Base-by-base conservation (phyloP, 129 eudicot species). In the Helianthus tuberosus region DNA sequence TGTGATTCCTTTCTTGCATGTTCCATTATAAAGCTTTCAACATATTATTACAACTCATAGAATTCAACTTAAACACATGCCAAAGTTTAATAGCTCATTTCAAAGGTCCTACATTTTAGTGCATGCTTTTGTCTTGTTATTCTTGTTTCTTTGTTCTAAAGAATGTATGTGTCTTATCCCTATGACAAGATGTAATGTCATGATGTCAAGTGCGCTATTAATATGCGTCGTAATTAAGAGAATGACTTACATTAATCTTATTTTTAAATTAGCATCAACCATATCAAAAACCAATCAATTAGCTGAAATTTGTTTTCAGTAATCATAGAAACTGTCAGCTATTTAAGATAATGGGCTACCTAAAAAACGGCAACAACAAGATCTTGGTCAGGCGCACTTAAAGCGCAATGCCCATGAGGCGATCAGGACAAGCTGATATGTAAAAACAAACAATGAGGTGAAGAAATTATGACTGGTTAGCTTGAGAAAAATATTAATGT, bases 51-150 rank as follows among this genome's bases (percentile, higher is more conserved):
- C 70, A 39, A 13, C 67, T 66, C 81, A 50, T 1, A 77, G 4
- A 49, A 49, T 20, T 59, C 55, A 60, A 69, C 53, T 66, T 41
- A 20, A 32, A 32, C 29, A 11, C 9, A 60, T 60, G 43, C 29
- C 43, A 32, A 76, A 41, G 64, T 57, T 53, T 29, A 75, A 65
- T 38, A 69, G 17, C 43, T 48, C 51, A 77, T 57, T 55, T 76
- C 80, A 32, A 67, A 55, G 58, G 80, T 17, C 58, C 80, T 49
- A 67, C 80, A 55, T 25, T 67, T 76, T 75, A 63, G 69, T 66
- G 15, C 64, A 75, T 66, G 41, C 15, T 64, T 63, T 11, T 63
- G 51, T 64, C 79, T 64, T 49, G 64, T 35, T 49, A 49, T 63
- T 74, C 16, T 62, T 63, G 78, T 74, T 62, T 63, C 49, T 50